A percentile compares a stretch with the other conserved stretches of the same genome.
phyloP scores from a whole-genome alignment of 2,329 filamentous ascomycete genomes.

The Diplodia scrobiculata region DNA sequence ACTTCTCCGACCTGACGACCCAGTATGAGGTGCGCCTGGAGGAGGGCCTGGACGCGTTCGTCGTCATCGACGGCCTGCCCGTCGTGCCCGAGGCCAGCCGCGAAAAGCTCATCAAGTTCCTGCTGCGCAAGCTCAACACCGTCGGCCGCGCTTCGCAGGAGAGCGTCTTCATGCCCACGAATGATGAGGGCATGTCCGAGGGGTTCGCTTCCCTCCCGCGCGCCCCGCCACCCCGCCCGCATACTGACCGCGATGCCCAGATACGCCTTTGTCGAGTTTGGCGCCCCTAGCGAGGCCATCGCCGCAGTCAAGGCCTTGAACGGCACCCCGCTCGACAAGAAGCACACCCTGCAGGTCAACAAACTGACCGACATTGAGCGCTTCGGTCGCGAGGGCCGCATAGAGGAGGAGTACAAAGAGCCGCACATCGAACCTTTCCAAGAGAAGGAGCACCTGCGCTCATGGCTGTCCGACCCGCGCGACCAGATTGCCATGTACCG shows the following conservation, averaged over 20 bases:
- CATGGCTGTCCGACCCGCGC: conserved; percentile 85
- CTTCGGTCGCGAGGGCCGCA: conserved; percentile 87
- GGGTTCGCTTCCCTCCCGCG: conserved; percentile 60
- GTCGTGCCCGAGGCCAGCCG: conserved; percentile 86
- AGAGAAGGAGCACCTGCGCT: conserved; percentile 92
- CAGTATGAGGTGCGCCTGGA: conserved; percentile 96
- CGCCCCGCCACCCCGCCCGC: neutral
- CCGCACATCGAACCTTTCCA: conserved; percentile 82
- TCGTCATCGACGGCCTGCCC: conserved; percentile 93
- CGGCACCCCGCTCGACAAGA: conserved; percentile 88
- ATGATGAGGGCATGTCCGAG: conserved; percentile 80
- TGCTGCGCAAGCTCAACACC: conserved; percentile 86
- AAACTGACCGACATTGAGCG: conserved; percentile 98
- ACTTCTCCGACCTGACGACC: conserved; percentile 90
- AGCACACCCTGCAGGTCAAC: conserved; percentile 92
- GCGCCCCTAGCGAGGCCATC: conserved; percentile 83
- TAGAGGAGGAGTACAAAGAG: conserved; percentile 85
- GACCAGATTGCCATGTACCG: conserved; percentile 97
- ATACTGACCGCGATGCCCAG: conserved; percentile 51
- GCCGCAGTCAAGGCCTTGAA: conserved; percentile 88
- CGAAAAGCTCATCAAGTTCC: conserved; percentile 92
- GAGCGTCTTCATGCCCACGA: conserved; percentile 89
- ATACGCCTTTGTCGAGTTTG: conserved; percentile 97
- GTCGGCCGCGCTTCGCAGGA: conserved; percentile 86
- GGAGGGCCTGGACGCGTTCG: conserved; percentile 92